Evolutionary conservation across 305 asterid genomes (phyloP).

Genomic region (Petunia hybrid): DNA sequence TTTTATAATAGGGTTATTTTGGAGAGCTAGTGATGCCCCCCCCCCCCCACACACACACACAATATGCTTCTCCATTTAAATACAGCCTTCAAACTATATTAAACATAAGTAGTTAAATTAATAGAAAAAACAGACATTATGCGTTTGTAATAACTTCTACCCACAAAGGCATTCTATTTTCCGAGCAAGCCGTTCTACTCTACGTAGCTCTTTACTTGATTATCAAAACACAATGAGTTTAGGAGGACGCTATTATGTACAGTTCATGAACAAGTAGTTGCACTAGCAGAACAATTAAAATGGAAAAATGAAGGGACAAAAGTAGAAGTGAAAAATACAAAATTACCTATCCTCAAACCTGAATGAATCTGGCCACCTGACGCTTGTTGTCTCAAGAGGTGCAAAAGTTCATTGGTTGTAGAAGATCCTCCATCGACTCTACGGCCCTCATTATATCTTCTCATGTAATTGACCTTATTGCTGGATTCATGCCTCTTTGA

Average conservation of each 20-base stretch:
- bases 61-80: too few species aligned
- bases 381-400: slow-evolving; percentile 74
- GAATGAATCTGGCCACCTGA: slow-evolving; percentile 47
- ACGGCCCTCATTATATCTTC: slow-evolving; percentile 45
- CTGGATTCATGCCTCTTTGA: slow-evolving; percentile 48
- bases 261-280: slow-evolving; percentile 22
- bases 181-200: slow-evolving; percentile 18
- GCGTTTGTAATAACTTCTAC: neutral
- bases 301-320: slow-evolving; percentile 28
- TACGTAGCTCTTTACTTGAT: neutral
- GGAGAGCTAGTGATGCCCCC: too few species aligned
- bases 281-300: slow-evolving; percentile 12
- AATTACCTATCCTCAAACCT: slow-evolving; percentile 46
- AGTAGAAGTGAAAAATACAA: slow-evolving; percentile 14
- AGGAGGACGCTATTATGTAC: neutral
- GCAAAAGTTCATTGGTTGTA: slow-evolving; percentile 65
- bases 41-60: too few species aligned
- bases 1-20: too few species aligned
- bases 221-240: slow-evolving; percentile 9
- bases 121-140: neutral
- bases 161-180: neutral
- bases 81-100: neutral
- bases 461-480: slow-evolving; percentile 48
- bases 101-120: neutral
- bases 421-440: slow-evolving; percentile 48